phyloP scores from a whole-genome alignment of 2,329 filamentous ascomycete species.

The Stachybotrys chlorohalonatus region DNA sequence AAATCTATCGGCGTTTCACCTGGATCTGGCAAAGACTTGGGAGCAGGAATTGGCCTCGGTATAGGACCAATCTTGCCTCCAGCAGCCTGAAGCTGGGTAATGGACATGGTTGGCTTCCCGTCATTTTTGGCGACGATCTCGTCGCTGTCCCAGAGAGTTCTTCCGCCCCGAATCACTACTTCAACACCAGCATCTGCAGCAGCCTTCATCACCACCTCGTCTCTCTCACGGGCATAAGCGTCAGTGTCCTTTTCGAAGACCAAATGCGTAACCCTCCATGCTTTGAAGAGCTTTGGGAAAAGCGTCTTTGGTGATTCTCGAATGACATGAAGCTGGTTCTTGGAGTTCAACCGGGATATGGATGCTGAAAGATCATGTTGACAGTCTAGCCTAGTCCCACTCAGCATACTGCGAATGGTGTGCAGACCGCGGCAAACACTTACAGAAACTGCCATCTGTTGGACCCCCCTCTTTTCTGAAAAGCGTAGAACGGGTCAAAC shows the following conservation, averaged over 20 bases:
- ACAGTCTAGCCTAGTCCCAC: slow-evolving; percentile 51
- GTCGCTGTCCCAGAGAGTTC: slow-evolving; percentile 68
- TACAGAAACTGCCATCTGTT: slow-evolving; percentile 69
- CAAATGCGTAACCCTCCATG: slow-evolving; percentile 65
- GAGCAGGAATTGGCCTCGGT: slow-evolving; percentile 50
- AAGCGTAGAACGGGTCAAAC: slow-evolving; percentile 76
- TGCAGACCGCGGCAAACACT: slow-evolving; percentile 7
- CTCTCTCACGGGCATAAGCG: slow-evolving; percentile 57
- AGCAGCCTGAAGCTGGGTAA: slow-evolving; percentile 55
- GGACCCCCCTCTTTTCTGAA: slow-evolving; percentile 56
- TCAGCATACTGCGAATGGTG: background rate
- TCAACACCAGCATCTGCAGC: slow-evolving; percentile 58
- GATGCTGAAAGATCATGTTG: slow-evolving; percentile 60
- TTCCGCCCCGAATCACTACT: slow-evolving; percentile 54
- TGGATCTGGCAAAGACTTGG: slow-evolving; percentile 52
- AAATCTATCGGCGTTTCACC: slow-evolving; percentile 52
- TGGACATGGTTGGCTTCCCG: slow-evolving; percentile 67
- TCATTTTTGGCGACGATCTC: slow-evolving; percentile 55
- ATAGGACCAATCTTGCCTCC: slow-evolving; percentile 55
- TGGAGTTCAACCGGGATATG: slow-evolving; percentile 59
- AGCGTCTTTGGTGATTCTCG: slow-evolving; percentile 64
- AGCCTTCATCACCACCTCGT: slow-evolving; percentile 47
- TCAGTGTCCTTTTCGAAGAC: slow-evolving; percentile 77
- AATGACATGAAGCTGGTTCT: slow-evolving; percentile 63
- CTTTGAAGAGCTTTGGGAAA: slow-evolving; percentile 62